A percentile compares a stretch with the other conserved stretches of the same genome.
Conservation (phyloP, 2,329 filamentous ascomycete genomes). For the Fusarium continuum region DNA sequence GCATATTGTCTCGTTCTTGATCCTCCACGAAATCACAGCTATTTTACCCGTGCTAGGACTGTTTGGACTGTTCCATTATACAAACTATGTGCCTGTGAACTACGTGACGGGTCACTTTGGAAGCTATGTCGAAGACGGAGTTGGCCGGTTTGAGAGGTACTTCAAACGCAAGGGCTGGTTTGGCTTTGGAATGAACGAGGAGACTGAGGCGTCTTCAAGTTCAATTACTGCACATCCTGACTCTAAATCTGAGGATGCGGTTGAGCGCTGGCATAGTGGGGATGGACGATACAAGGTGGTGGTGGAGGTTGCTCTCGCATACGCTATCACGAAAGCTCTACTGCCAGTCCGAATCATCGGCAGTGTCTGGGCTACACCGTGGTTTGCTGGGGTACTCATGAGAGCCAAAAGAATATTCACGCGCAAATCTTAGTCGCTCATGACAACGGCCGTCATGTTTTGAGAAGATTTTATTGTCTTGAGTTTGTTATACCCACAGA, state of each 20-base stretch:
- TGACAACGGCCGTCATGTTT: conserved; percentile 2
- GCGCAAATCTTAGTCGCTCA: conserved; percentile 39
- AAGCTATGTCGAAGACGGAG: conserved; percentile 65
- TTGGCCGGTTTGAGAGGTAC: conserved; percentile 80
- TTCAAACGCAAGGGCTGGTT: conserved; percentile 86
- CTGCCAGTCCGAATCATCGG: conserved; percentile 78
- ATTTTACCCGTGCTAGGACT: conserved; percentile 81
- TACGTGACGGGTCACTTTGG: conserved; percentile 62
- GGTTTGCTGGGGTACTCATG: conserved; percentile 79
- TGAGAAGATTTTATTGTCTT: conserved; percentile 41
- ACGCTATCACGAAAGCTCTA: conserved; percentile 87
- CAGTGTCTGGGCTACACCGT: conserved; percentile 90
- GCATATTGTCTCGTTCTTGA: conserved; percentile 84
- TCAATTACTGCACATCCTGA: conserved; percentile 1
- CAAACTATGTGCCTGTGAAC: conserved; percentile 72
- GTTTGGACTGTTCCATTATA: conserved; percentile 81
- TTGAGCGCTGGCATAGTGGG: conserved; percentile 50
- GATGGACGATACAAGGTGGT: conserved; percentile 65
- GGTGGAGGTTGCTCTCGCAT: conserved; percentile 83
- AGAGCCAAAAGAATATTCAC: conserved; percentile 47
- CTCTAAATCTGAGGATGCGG: conserved; percentile 42
- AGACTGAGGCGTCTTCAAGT: neutral
- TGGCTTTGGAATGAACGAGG: conserved; percentile 58
- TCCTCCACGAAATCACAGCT: conserved; percentile 93
- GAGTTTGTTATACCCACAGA: conserved; percentile 36